Evolutionary conservation across 1,139 yeast species (phyloP), one percentile per base, ranked within the genome.

Genomic region (Insectozyma bohioensis): DNA sequence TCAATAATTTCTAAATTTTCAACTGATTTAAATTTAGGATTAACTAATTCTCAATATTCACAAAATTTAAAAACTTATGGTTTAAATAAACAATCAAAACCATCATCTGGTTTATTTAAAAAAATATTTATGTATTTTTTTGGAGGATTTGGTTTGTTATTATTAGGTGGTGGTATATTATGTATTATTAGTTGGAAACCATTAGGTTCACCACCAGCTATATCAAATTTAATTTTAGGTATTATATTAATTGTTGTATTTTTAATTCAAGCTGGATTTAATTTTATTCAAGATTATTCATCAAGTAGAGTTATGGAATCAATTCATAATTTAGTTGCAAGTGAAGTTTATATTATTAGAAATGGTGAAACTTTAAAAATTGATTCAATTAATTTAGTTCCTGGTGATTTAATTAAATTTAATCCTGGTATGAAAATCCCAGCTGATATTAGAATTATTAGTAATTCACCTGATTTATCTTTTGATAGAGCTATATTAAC

Each of bases 111-210:
- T 19, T 48, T 59, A 34, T 34, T 56, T 21, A 58, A 48, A 43
- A 65, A 58, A 42, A 34, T 65, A 3, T 54, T 67, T 31, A 42
- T 54, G 37, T 68, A 73, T 47, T 53, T 67, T 34, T 73, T 73
- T 52, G 76, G 78, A 35, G 78, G 79, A 2, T 73, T 73, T 47
- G 77, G 80, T 24, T 45, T 59, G 1, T 51, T 74, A 30, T 54
- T 74, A 28, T 49, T 70, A 39, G 49, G 56, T 26, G 75, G 72
- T 40, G 76, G 73, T 33, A 49, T 72, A n/a, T 54, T 73, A 24
- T 68, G 71, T 42, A 57, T 67, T 33, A 49, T 74, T 25, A 54
- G 68, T 22, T 74, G 77, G 75, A 70, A 68, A 40, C 78, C 78
- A 1, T 53, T 73, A 31, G 77, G 78, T 11, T 51, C 67, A 21